Conservation (phyloP, 2,329 filamentous ascomycete genomes). For the Fusarium pseudocircinatum region DNA sequence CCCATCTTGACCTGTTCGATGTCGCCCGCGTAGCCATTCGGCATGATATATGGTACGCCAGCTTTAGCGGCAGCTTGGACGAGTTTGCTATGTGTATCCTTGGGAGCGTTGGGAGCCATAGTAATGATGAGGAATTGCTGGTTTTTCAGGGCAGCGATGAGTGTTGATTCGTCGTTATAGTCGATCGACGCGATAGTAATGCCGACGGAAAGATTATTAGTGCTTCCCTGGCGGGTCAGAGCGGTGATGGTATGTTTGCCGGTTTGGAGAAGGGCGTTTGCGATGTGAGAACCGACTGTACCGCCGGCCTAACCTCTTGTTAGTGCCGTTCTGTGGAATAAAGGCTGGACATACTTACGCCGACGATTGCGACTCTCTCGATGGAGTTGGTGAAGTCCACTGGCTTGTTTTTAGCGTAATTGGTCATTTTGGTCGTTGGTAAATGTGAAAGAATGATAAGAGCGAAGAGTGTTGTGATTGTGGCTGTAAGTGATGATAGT, state of each 20-base stretch:
- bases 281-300: slow-evolving; percentile 43
- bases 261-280: slow-evolving; percentile 55
- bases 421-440: not conserved
- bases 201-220: slow-evolving; percentile 54
- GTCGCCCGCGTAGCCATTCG: slow-evolving; percentile 56
- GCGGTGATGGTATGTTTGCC: slow-evolving; percentile 64
- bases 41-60: slow-evolving; percentile 61
- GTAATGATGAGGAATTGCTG: slow-evolving; percentile 67
- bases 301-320: slow-evolving; percentile 11
- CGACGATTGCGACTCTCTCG: slow-evolving; percentile 54
- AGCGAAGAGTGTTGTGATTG: accelerated
- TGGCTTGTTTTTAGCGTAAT: slow-evolving; percentile 40
- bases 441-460: accelerated
- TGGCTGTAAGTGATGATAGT: accelerated
- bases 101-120: slow-evolving; percentile 52
- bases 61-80: slow-evolving; percentile 61
- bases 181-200: slow-evolving; percentile 54
- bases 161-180: slow-evolving; percentile 53
- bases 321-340: accelerated
- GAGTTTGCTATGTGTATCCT: slow-evolving; percentile 56
- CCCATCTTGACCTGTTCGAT: slow-evolving; percentile 42
- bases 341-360: slow-evolving; percentile 46
- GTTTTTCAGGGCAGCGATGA: slow-evolving; percentile 60
- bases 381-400: slow-evolving; percentile 46
- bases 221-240: slow-evolving; percentile 58